Evolutionary conservation across 306 rosid species (phyloP), one percentile per base, ranked within the genome.

Genomic region (Quercus engelmannii): DNA sequence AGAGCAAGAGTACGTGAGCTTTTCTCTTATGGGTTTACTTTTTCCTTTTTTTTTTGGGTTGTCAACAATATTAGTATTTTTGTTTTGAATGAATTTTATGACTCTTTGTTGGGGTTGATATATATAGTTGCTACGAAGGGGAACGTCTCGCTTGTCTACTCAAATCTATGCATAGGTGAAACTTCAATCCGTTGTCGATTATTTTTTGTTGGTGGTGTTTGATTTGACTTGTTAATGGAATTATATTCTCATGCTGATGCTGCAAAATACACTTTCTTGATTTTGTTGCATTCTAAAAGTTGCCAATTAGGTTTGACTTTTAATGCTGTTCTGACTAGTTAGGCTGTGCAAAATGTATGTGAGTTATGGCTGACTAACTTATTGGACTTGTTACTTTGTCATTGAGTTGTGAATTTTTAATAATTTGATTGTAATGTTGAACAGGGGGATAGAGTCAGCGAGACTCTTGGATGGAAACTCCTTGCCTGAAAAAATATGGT

Each of bases 401-500:
- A 33, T 33, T 67, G 38, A 11, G 38, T 46, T 35, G 51, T 4
- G 13, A 10, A 19, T 31, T 2, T 1, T 31, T 18, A 9, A 33
- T n/a, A 33, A 67, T 31, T 15, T 33, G 26, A 4, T 33, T 35
- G 51, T 17, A 59, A 23, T 26, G 25, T 2, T 77, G 73, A 28
- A 62, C 88, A 94, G 97, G 85, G 90, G 71, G 79, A 87, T 88
- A 26, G 78, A 88, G 79, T 80, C 73, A 18, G 81, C 91, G 38
- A 89, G 92, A 87, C 28, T 30, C 38, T 33, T 68, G 51, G 91
- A 89, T 80, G 86, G 87, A 67, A 79, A 69, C 62, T 77, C 87
- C 54, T 81, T 92, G 75, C 96, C 98, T n/a, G 94, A 89, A 76
- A 94, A 90, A 46, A 80, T 92, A 56, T 92, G 94, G 94, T 80